Base-by-base conservation (phyloP, 371 early-diverging fungal species). In the Synchytrium microbalum region DNA sequence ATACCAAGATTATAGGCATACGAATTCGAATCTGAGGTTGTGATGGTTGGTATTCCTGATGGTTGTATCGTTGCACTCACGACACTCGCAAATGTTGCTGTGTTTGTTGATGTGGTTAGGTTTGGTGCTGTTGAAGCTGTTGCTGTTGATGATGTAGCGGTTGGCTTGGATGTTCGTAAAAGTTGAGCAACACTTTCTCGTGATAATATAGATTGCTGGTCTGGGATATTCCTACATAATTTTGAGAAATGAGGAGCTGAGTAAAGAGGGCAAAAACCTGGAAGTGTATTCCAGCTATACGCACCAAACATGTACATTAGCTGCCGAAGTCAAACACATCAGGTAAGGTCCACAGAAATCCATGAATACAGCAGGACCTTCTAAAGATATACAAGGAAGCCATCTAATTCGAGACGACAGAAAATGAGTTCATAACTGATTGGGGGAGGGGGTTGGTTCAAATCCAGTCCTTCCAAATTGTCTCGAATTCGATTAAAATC, bases 331-430 rank as follows among this genome's bases (percentile, higher is more conserved):
- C 3, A 92, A 63, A 59, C 79, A 80, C 69, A 92, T 69, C 5
- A 91, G 69, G 72, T 82, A 88, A 14, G 74, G 71, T 1, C 77
- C 75, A n/a, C 72, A 69, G 32, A 78, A 80, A 57, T 79, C 77
- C 61, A 91, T 60, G 31, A 83, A 74, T 0, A 86, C 81, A 2
- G 82, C 76, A 0, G 87, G 75, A 25, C 86, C 79, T 14, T 88
- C 88, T 19, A 91, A 60, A n/a, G 79, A 64, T 3, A 91, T 76
- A 2, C 83, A 77, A 2, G 93, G 90, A 29, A 89, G 67, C 24
- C 90, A 24, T 19, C 88, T 85, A 64, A 28, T 28, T 32, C 3
- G n/a, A 67, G 32, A 53, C 16, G 16, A 33, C 19, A 51, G 13
- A n/a, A 14, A 51, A 51, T 13, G 51, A n/a, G n/a, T 51, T 14